Percentiles rank a stretch among this genome's conserved stretches.
Conservation (phyloP, 192 early-diverging fungal species). For the Chytriomyces confervae region DNA sequence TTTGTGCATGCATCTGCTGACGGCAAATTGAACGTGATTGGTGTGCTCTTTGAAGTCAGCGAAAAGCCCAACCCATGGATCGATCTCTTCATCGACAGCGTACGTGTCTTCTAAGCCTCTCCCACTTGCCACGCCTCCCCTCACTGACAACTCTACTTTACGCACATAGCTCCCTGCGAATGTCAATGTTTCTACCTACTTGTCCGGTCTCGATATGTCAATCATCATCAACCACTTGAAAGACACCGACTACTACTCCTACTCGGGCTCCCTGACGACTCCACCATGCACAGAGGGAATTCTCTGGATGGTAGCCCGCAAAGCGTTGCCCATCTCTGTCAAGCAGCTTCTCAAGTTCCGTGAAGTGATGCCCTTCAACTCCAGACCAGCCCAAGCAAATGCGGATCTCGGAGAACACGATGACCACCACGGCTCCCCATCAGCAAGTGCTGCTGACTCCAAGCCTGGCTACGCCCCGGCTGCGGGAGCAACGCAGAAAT, state of each 20-base stretch:
- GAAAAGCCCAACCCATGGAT: constrained; percentile 41
- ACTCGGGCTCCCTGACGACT: constrained; percentile 64
- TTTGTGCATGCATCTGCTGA: constrained; percentile 57
- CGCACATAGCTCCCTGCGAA: constrained; percentile 7
- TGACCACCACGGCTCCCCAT: not conserved
- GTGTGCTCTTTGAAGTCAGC: constrained; percentile 52
- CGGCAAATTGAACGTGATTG: constrained; percentile 52
- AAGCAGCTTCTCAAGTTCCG: constrained; percentile 43
- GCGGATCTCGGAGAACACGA: constrained; percentile 18
- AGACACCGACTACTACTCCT: constrained; percentile 37
- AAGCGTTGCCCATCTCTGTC: constrained; percentile 37
- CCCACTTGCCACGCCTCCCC: not conserved
- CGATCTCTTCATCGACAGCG: constrained; percentile 10
- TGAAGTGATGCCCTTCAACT: constrained; percentile 50
- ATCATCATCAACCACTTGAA: constrained; percentile 5
- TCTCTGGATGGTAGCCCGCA: constrained; percentile 55
- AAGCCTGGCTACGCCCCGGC: too few species aligned
- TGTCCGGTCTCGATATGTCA: constrained; percentile 27
- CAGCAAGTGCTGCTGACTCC: too few species aligned
- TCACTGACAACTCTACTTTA: not conserved
- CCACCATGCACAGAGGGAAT: constrained; percentile 71
- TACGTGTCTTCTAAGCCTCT: not conserved
- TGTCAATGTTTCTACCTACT: not conserved
- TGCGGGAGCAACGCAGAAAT: too few species aligned
- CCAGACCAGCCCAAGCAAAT: constrained; percentile 44